Conservation (phyloP, 1,139 yeast genomes). For the Lodderomyces elongisporus region DNA sequence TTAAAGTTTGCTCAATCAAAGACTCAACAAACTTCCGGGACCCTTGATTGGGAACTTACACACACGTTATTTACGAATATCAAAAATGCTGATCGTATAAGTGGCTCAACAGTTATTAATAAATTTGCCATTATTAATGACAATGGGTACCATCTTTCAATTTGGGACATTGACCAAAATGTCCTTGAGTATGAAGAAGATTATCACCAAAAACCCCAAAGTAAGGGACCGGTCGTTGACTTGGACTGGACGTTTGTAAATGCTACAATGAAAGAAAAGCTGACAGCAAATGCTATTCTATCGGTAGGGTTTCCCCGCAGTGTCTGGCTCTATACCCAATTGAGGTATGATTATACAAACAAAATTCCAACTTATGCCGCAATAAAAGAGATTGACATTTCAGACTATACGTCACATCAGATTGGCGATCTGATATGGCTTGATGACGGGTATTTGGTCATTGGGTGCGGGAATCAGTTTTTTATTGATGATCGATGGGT, state of each 20-base stretch:
- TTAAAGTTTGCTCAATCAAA: slow-evolving; percentile 13
- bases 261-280: slow-evolving; percentile 16
- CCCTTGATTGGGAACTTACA: slow-evolving; percentile 47
- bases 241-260: slow-evolving; percentile 80
- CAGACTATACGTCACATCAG: slow-evolving; percentile 65
- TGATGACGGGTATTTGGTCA: slow-evolving; percentile 68
- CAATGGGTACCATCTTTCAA: slow-evolving; percentile 45
- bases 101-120: slow-evolving; percentile 65
- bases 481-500: slow-evolving; percentile 71
- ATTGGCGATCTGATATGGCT: slow-evolving; percentile 92
- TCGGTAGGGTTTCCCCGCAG: slow-evolving; percentile 69
- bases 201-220: slow-evolving; percentile 35
- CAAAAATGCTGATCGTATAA: slow-evolving; percentile 45
- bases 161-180: slow-evolving; percentile 73
- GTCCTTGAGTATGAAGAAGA: slow-evolving; percentile 61
- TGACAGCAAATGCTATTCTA: slow-evolving; percentile 60
- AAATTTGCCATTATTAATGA: slow-evolving; percentile 69
- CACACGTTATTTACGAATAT: slow-evolving; percentile 54
- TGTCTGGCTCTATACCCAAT: slow-evolving; percentile 69
- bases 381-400: slow-evolving; percentile 67
- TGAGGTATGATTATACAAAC: slow-evolving; percentile 85
- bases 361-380: slow-evolving; percentile 72
- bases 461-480: slow-evolving; percentile 87
- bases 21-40: neutral
- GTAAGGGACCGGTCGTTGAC: slow-evolving; percentile 45